Conservation (phyloP, 2,329 filamentous ascomycete species). For the Paecilomyces sp. region DNA sequence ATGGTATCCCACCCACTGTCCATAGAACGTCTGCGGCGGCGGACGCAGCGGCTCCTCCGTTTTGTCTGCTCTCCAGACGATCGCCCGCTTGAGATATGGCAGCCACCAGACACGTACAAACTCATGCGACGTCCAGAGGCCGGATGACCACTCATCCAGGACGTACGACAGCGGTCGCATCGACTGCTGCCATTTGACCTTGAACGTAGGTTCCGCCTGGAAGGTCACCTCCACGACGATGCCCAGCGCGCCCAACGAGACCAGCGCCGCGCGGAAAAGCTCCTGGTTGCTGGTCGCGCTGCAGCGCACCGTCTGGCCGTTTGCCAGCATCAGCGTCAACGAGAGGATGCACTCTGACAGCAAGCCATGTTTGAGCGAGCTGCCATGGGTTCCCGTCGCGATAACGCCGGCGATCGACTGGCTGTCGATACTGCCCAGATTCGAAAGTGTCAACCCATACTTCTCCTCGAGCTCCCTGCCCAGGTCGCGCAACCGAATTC, state of each 20-base stretch:
- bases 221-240: slow-evolving; percentile 88
- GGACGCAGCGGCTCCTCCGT: slow-evolving; percentile 55
- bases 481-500: slow-evolving; percentile 72
- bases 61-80: slow-evolving; percentile 84
- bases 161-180: slow-evolving; percentile 64
- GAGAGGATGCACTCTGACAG: slow-evolving; percentile 70
- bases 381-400: slow-evolving; percentile 88
- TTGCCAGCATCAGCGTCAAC: slow-evolving; percentile 73
- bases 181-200: slow-evolving; percentile 79
- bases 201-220: slow-evolving; percentile 69
- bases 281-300: slow-evolving; percentile 60
- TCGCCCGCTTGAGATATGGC: slow-evolving; percentile 79
- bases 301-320: slow-evolving; percentile 68
- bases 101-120: slow-evolving; percentile 98
- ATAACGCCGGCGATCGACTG: slow-evolving; percentile 92
- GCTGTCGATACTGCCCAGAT: slow-evolving; percentile 88
- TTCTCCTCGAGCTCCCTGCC: slow-evolving; percentile 62
- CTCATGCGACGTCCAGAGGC: slow-evolving; percentile 76
- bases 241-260: slow-evolving; percentile 83
- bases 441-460: slow-evolving; percentile 76
- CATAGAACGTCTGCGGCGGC: slow-evolving; percentile 69
- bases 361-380: slow-evolving; percentile 73
- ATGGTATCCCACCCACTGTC: slow-evolving; percentile 73
- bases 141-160: slow-evolving; percentile 62
- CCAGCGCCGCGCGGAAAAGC: slow-evolving; percentile 79